Evolutionary conservation across 306 rosid genomes (phyloP).

Genomic region (Vigna trinervia): DNA sequence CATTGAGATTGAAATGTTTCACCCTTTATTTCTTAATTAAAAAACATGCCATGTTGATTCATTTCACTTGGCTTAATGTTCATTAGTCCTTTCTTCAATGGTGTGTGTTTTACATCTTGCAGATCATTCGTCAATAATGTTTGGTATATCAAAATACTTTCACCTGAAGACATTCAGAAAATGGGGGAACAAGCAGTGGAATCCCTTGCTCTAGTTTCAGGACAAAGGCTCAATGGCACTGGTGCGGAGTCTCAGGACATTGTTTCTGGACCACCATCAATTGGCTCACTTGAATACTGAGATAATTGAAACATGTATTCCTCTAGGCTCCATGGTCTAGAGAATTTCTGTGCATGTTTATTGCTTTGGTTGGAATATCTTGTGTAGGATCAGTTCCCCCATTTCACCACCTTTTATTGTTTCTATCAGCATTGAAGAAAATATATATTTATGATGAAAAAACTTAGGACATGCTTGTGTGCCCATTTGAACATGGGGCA

Average conservation of each 20-base stretch:
- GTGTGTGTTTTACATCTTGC: constrained; percentile 37
- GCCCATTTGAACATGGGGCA: constrained; percentile 42
- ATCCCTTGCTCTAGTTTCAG: constrained; percentile 57
- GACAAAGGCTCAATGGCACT: constrained; percentile 61
- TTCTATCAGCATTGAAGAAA: constrained; percentile 38
- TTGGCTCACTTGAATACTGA: constrained; percentile 77
- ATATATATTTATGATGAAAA: constrained; percentile 32
- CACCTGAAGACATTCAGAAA: constrained; percentile 84
- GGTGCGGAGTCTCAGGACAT: constrained; percentile 59
- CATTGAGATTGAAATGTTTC: neutral
- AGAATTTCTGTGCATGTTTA: constrained; percentile 37
- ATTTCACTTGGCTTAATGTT: neutral
- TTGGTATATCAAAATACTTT: constrained; percentile 87
- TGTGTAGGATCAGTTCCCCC: constrained; percentile 30
- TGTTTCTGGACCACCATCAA: constrained; percentile 70
- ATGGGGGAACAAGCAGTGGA: constrained; percentile 75
- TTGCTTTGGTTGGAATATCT: constrained; percentile 14
- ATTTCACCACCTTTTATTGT: constrained; percentile 19
- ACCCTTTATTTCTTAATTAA: neutral
- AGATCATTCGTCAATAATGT: constrained; percentile 87
- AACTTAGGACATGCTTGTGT: constrained; percentile 50
- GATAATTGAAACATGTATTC: constrained; percentile 26
- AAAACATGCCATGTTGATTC: neutral
- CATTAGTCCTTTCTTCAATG: constrained; percentile 19
- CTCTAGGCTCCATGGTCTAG: constrained; percentile 36